These are phyloP conservation scores for Clavispora vitiphila DNA, from an alignment of 805 yeast genomes.

Conservation along the genomic window DNA sequence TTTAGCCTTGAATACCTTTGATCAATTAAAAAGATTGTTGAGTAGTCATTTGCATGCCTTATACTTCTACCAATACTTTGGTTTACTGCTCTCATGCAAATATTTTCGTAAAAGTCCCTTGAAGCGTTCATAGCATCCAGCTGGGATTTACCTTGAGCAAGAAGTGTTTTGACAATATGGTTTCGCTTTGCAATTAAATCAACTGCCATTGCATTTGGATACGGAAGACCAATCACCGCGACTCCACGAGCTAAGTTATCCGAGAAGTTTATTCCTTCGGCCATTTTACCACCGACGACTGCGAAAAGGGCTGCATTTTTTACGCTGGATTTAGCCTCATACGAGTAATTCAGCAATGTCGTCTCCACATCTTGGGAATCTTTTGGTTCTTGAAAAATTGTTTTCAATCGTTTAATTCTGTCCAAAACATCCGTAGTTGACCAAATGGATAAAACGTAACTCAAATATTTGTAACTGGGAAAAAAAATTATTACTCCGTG, in stretches of 20 bases:
- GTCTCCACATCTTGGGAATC: conserved; percentile 38
- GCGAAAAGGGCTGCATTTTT: conserved; percentile 69
- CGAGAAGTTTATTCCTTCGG: conserved; percentile 90
- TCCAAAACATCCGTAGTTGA: conserved; percentile 27
- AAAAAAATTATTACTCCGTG: conserved; percentile 77
- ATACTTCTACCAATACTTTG: conserved; percentile 93
- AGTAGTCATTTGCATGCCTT: conserved; percentile 76
- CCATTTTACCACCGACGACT: conserved; percentile 88
- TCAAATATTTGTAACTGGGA: conserved; percentile 76
- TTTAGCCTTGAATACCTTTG: conserved; percentile 44
- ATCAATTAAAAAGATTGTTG: conserved; percentile 71
- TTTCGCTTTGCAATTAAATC: conserved; percentile 69
- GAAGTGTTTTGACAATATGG: conserved; percentile 53
- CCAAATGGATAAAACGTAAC: conserved; percentile 52
- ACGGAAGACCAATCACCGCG: conserved; percentile 83
- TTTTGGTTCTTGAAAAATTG: conserved; percentile 53
- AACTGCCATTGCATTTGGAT: conserved; percentile 78
- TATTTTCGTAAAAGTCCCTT: conserved; percentile 65
- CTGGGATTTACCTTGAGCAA: conserved; percentile 42
- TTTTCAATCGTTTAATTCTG: conserved; percentile 36
- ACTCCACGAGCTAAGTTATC: conserved; percentile 86
- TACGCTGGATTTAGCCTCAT: conserved; percentile 25
- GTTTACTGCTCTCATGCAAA: conserved; percentile 87
- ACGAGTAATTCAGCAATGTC: conserved; percentile 48
- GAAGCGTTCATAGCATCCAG: conserved; percentile 45